Percentiles rank a stretch among this genome's conserved stretches.
Evolutionary conservation across 1,284 basidiomycete species (phyloP).

Genomic region (Sporisorium sorghi): DNA sequence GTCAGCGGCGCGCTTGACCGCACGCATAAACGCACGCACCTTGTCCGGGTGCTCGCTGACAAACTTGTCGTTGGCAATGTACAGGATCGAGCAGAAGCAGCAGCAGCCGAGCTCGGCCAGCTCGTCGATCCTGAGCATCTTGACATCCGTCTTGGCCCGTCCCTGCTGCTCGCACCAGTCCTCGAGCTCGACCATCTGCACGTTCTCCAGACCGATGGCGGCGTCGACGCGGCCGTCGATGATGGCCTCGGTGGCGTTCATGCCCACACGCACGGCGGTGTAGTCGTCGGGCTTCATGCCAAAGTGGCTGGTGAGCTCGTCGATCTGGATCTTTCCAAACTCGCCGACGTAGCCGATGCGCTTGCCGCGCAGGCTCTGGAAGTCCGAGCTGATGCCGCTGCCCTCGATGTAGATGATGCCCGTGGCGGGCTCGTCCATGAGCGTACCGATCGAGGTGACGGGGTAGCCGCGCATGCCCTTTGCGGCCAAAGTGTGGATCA

Average conservation of each 20-base stretch:
- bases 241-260: slow-evolving; percentile 70
- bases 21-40: slow-evolving; percentile 69
- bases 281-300: slow-evolving; percentile 69
- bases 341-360: slow-evolving; percentile 71
- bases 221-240: slow-evolving; percentile 70
- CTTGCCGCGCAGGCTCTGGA: slow-evolving; percentile 69
- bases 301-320: slow-evolving; percentile 55
- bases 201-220: slow-evolving; percentile 70
- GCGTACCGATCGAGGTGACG: slow-evolving; percentile 69
- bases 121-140: slow-evolving; percentile 70
- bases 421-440: slow-evolving; percentile 70
- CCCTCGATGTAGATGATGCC: slow-evolving; percentile 70
- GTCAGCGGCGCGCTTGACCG: slow-evolving; percentile 70
- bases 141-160: slow-evolving; percentile 68
- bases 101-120: slow-evolving; percentile 70
- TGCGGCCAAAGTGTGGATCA: slow-evolving; percentile 70
- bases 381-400: slow-evolving; percentile 69
- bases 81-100: slow-evolving; percentile 69
- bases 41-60: slow-evolving; percentile 67
- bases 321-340: slow-evolving; percentile 71
- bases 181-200: slow-evolving; percentile 69
- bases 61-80: slow-evolving; percentile 63
- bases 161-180: slow-evolving; percentile 69
- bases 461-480: slow-evolving; percentile 69
- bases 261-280: slow-evolving; percentile 70